Conservation (phyloP, 2,329 filamentous ascomycete genomes). For the Ophiostoma piceae region DNA sequence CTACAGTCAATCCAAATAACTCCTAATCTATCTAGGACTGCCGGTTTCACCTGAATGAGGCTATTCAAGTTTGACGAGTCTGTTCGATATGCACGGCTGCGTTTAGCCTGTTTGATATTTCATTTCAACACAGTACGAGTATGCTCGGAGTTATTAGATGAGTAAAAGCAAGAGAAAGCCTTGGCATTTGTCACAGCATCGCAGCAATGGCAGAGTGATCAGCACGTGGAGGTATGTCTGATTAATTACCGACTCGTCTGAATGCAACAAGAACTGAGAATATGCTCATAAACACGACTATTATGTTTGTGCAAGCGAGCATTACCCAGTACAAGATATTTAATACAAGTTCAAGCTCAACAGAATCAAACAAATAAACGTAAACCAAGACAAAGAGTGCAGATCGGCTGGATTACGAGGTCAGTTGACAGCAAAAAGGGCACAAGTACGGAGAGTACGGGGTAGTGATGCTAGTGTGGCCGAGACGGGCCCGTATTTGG, state of each 20-base stretch:
- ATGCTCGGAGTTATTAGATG: no score
- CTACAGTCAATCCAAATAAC: background rate
- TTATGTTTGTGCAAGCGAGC: no score
- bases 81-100: conserved; percentile 1
- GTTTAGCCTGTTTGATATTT: conserved; percentile 1
- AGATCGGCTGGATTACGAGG: background rate
- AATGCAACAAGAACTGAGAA: no score
- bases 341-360: no score
- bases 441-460: background rate
- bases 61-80: background rate
- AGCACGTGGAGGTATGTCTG: background rate
- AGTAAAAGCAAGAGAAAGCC: background rate
- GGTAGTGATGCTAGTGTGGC: background rate
- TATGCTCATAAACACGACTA: no score
- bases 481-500: background rate
- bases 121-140: no score
- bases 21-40: background rate
- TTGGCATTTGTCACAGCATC: conserved; percentile 16
- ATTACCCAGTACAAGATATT: no score
- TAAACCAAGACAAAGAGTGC: background rate
- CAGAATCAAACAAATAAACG: background rate
- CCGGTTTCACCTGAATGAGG: background rate
- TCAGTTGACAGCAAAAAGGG: background rate
- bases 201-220: background rate
- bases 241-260: background rate